phyloP scores from a whole-genome alignment of 2,329 filamentous ascomycete genomes.

The Dothistroma pini region DNA sequence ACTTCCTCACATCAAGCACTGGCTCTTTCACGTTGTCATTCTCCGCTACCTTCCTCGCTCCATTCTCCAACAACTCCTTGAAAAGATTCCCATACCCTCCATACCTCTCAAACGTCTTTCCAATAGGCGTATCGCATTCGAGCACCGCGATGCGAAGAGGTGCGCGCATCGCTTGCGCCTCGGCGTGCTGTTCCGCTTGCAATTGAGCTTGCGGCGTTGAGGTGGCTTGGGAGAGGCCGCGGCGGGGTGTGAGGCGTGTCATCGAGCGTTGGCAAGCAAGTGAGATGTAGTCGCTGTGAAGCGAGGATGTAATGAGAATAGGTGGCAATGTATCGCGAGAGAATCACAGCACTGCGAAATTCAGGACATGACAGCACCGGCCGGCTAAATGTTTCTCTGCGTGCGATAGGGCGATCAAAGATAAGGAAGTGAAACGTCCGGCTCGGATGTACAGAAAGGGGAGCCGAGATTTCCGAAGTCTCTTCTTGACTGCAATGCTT shows the following conservation, averaged over 20 bases:
- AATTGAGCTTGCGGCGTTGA: no score
- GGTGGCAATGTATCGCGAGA: not conserved
- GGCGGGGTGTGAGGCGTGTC: not conserved
- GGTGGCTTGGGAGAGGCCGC: not conserved
- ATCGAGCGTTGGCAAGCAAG: not conserved
- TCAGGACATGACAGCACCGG: not conserved
- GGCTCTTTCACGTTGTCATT: constrained; percentile 43
- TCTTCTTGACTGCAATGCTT: not conserved
- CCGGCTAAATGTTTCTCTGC: not conserved
- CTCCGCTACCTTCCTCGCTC: constrained; percentile 42
- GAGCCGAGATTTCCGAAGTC: not conserved
- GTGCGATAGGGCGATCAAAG: not conserved
- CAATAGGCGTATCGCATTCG: constrained; percentile 77
- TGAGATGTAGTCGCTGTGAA: not conserved
- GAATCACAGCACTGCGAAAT: not conserved
- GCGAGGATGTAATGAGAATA: not conserved
- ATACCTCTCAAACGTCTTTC: constrained; percentile 61
- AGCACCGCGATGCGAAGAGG: constrained; percentile 75
- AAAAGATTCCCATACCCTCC: constrained; percentile 67
- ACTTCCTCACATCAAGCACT: constrained; percentile 58
- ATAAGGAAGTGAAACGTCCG: not conserved
- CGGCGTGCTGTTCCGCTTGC: no score
- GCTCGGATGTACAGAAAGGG: no score
- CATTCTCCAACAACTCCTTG: constrained; percentile 49
- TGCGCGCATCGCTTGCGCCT: constrained; percentile 1